Percentiles rank a stretch among this genome's conserved stretches.
phyloP scores from a whole-genome alignment of 2,329 filamentous ascomycete genomes.

The Botrytis elliptica region DNA sequence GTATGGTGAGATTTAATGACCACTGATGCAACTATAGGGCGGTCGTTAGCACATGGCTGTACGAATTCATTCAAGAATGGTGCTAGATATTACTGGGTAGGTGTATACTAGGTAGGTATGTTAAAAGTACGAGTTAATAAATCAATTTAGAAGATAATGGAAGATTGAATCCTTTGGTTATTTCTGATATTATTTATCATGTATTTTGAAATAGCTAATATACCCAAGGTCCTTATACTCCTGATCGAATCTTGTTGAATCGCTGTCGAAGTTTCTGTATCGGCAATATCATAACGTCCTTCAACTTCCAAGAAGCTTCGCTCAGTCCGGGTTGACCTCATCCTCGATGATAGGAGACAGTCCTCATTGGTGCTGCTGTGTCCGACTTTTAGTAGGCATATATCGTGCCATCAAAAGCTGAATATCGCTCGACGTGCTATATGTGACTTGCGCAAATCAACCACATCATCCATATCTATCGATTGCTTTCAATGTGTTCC shows the following conservation, averaged over 20 bases:
- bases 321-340: neutral
- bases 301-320: neutral
- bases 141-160: neutral
- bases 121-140: neutral
- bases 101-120: neutral
- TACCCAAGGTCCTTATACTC: neutral
- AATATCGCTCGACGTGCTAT: neutral
- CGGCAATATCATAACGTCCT: neutral
- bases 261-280: neutral
- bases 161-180: neutral
- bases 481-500: neutral
- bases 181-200: neutral
- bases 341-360: neutral
- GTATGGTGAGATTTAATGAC: slow-evolving; percentile 20
- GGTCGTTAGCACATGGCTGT: neutral
- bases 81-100: no score
- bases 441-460: neutral
- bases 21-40: slow-evolving; percentile 19
- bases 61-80: neutral
- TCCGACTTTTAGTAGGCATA: neutral
- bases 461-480: neutral
- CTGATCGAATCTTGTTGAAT: neutral
- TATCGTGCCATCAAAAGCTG: neutral
- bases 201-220: neutral
- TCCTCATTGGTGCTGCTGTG: neutral